Percentiles rank a stretch among this genome's conserved stretches.
Conservation (phyloP, 1,284 basidiomycete species). For the Ustilago tritici region DNA sequence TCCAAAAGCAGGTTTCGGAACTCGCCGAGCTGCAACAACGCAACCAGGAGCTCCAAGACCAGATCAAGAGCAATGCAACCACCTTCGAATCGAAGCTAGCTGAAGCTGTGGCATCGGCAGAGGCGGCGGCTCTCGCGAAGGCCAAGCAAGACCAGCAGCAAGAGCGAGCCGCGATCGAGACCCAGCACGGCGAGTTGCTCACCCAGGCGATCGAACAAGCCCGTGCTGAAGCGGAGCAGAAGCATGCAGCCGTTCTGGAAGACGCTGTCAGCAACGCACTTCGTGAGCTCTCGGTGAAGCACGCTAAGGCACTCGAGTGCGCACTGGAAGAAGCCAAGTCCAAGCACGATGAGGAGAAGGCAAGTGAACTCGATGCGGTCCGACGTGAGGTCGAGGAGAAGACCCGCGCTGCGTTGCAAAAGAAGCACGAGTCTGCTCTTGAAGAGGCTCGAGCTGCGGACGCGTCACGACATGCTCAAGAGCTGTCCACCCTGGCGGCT, state of each 20-base stretch:
- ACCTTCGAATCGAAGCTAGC: constrained; percentile 29
- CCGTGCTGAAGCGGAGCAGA: constrained; percentile 30
- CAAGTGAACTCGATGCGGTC: constrained; percentile 27
- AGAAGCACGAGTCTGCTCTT: constrained; percentile 30
- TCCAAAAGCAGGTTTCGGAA: constrained; percentile 18
- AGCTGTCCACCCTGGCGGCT: constrained; percentile 26
- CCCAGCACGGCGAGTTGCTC: constrained; percentile 25
- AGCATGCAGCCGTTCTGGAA: constrained; percentile 42
- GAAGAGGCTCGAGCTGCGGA: constrained; percentile 22
- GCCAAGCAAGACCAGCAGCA: constrained; percentile 15
- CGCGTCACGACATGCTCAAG: constrained; percentile 29
- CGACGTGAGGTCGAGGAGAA: constrained; percentile 35
- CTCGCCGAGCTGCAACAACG: constrained; percentile 16
- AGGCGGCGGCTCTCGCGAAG: constrained; percentile 38
- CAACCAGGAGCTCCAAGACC: constrained; percentile 15
- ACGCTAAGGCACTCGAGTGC: constrained; percentile 33
- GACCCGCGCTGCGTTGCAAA: constrained; percentile 23
- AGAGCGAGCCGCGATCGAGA: constrained; percentile 14
- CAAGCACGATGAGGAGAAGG: constrained; percentile 35
- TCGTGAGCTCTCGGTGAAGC: constrained; percentile 39
- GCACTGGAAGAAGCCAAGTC: constrained; percentile 28
- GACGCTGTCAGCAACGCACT: constrained; percentile 35
- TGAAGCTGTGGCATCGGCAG: constrained; percentile 53
- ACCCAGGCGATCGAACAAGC: constrained; percentile 26
- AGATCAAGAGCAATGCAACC: constrained; percentile 27